Percentiles rank a stretch among this genome's conserved stretches.
These are phyloP conservation scores for Cyberlindnera euphorbiiphila DNA, from an alignment of 805 yeast species.

Conservation along the genomic window DNA sequence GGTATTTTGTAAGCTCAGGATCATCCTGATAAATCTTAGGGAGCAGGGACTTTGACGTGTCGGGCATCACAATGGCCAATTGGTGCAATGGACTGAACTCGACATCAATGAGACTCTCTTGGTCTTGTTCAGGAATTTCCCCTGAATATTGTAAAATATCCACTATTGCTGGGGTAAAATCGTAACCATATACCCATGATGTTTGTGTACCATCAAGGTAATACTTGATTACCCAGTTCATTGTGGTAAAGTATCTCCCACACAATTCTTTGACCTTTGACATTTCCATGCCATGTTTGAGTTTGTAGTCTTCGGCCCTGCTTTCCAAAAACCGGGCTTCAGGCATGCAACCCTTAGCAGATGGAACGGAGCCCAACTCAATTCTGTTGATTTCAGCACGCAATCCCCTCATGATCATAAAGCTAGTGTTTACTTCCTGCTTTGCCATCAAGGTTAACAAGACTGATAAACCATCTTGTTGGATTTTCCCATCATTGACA, in stretches of 20 bases:
- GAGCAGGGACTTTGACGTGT: conserved; percentile 3
- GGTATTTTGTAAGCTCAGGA: neutral
- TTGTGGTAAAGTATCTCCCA: conserved; percentile 77
- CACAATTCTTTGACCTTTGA: conserved; percentile 47
- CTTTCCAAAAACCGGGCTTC: conserved; percentile 66
- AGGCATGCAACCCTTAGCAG: too few species aligned
- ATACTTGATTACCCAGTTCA: conserved; percentile 91
- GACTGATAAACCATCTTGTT: conserved; percentile 69
- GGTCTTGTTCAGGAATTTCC: neutral
- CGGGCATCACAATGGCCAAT: conserved; percentile 15
- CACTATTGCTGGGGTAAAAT: conserved; percentile 85
- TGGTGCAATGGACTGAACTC: conserved; percentile 17
- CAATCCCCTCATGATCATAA: too few species aligned
- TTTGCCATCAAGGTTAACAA: conserved; percentile 32
- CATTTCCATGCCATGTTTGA: conserved; percentile 32
- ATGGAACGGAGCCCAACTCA: too few species aligned
- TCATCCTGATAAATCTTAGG: conserved; percentile 13
- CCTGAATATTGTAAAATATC: conserved; percentile 45
- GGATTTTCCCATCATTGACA: conserved; percentile 77
- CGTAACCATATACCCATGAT: conserved; percentile 83
- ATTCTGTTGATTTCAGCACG: too few species aligned
- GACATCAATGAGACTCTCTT: neutral
- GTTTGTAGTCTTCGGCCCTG: conserved; percentile 65
- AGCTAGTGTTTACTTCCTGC: conserved; percentile 1
- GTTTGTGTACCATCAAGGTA: conserved; percentile 79